Evolutionary conservation across 2,329 filamentous ascomycete species (phyloP), one percentile per base, ranked within the genome.

Genomic region (Anthostomella pinea): DNA sequence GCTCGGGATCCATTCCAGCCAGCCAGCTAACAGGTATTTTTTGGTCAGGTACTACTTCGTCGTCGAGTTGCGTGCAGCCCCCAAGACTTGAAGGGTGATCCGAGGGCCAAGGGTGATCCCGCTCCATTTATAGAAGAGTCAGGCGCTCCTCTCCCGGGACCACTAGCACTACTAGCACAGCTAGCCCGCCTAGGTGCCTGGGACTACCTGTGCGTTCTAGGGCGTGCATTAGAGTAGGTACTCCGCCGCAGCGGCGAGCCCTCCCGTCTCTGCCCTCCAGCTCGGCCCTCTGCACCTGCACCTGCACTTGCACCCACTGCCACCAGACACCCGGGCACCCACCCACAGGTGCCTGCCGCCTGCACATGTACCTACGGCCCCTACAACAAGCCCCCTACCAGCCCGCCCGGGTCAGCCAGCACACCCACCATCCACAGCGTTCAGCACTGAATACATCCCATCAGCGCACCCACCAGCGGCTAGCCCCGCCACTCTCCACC

Each of bases 31-130:
- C 44, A 33, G 38, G 39, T 39, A n/a, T n/a, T n/a, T n/a, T n/a
- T n/a, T n/a, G n/a, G n/a, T n/a, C n/a, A n/a, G n/a, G n/a, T n/a
- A n/a, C n/a, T n/a, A n/a, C n/a, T n/a, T n/a, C n/a, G n/a, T n/a
- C n/a, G n/a, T n/a, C n/a, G n/a, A n/a, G n/a, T n/a, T n/a, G n/a
- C n/a, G n/a, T n/a, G n/a, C n/a, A n/a, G n/a, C n/a, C n/a, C n/a
- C n/a, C n/a, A n/a, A n/a, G n/a, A n/a, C n/a, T n/a, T n/a, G n/a
- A n/a, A n/a, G n/a, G n/a, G 24, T 33, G 38, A 41, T 48, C 42
- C 43, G 46, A 44, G 38, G 39, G 47, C 42, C 43, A 50, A 53
- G 51, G 49, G 47, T 49, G 42, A 50, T 54, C 49, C 49, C 51
- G 48, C 49, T 45, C 38, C 43, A 42, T 42, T 40, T 45, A 46